Evolutionary conservation across 2,329 filamentous ascomycete genomes (phyloP).

Genomic region (Phaeosphaeriaceae sp.): DNA sequence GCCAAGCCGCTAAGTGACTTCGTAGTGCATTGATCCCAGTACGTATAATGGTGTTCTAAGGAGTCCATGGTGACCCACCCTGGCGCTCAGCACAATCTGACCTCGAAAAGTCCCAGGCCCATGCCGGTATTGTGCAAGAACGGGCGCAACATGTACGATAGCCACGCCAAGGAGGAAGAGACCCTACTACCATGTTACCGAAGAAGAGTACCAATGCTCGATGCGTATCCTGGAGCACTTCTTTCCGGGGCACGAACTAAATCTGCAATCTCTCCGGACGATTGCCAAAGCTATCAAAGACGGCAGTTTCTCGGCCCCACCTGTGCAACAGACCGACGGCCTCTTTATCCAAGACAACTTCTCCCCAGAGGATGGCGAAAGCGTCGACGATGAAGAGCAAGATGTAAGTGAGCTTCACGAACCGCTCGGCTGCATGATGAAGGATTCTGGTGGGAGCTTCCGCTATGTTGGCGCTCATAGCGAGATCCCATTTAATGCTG

Average conservation of each 20-base stretch:
- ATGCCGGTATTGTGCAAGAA: conserved; percentile 48
- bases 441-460: conserved; percentile 42
- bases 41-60: conserved; percentile 16
- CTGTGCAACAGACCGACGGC: conserved; percentile 29
- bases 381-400: conserved; percentile 35
- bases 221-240: conserved; percentile 47
- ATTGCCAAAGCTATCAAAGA: conserved; percentile 44
- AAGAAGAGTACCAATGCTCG: conserved; percentile 48
- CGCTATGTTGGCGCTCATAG: conserved; percentile 47
- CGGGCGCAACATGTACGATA: conserved; percentile 44
- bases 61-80: background rate
- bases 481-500: conserved; percentile 48
- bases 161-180: conserved; percentile 46
- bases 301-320: conserved; percentile 34
- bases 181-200: conserved; percentile 50
- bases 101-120: conserved; percentile 44
- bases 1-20: conserved; percentile 35
- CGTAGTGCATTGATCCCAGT: conserved; percentile 49
- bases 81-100: conserved; percentile 22
- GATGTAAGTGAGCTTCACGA: conserved; percentile 46
- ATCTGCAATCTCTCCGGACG: conserved; percentile 40
- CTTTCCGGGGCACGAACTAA: conserved; percentile 46
- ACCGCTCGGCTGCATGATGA: conserved; percentile 47
- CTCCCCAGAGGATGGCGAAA: conserved; percentile 33
- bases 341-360: conserved; percentile 28